Conservation (phyloP, 306 rosid species). For the Ziziphus jujuba region DNA sequence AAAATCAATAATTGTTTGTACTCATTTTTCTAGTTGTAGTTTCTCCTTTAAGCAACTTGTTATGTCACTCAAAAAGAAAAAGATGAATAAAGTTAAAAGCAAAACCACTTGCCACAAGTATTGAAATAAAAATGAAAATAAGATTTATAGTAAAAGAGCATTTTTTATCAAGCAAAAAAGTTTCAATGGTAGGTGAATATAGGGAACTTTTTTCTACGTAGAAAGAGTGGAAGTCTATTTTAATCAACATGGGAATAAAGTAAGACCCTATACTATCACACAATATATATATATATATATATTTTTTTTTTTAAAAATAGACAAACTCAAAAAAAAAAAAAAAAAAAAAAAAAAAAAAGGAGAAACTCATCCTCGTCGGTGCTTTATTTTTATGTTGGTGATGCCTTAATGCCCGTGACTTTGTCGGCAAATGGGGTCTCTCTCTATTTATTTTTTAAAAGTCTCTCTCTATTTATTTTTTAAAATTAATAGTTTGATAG, state of each 20-base stretch:
- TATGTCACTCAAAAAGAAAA: too few species aligned
- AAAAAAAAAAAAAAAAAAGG: not conserved
- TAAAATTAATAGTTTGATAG: not conserved
- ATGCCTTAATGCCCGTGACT: conserved; percentile 11
- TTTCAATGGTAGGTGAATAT: not conserved
- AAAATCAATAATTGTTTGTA: too few species aligned
- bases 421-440: conserved; percentile 21
- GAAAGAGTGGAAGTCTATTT: not conserved
- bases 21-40: too few species aligned
- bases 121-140: too few species aligned
- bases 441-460: not conserved
- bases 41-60: not conserved
- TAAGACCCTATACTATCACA: too few species aligned
- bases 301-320: too few species aligned
- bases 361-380: not conserved
- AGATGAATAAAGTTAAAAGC: too few species aligned
- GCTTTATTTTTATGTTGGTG: not conserved
- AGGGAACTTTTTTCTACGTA: not conserved
- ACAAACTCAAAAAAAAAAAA: not conserved
- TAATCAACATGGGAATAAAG: not conserved
- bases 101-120: not conserved
- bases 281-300: too few species aligned
- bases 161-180: too few species aligned
- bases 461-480: not conserved
- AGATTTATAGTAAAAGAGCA: too few species aligned